Base-by-base conservation (phyloP, 345 rosid genomes). In the Boechera divaricarpa region DNA sequence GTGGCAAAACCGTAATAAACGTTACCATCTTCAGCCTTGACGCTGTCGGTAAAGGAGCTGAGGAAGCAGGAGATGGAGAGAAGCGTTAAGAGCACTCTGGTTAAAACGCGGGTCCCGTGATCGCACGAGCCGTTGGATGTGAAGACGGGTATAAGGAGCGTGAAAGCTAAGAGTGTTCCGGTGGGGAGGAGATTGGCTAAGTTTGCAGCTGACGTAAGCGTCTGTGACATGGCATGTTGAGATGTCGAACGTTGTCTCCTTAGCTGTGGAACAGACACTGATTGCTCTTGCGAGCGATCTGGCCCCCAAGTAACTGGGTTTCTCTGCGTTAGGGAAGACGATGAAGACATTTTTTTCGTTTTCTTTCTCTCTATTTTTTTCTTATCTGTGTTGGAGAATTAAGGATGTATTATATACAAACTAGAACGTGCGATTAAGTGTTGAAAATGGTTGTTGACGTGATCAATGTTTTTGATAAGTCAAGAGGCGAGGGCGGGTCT, bases 151-250 rank as follows among this genome's bases (percentile, higher is more conserved):
- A 86, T 85, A 38, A 95, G 90, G 18, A 95, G 83, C 82, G 88
- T 92, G 81, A 95, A 92, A 12, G 99, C 97, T 32, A 92, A 35
- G 18, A 95, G 86, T 10, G 98, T 92, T 9, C 99, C 98, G 4
- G 99, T 95, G 0, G 99, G 98, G 55, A 95, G 98, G 72, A 95
- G 97, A 77, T 95, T 90, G 5, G 99, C 92, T 10, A 95, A 84
- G 83, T 89, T 89, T 4, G 99, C 97, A 10, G 91, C 88, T 81
- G 84, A 85, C 1, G 90, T 87, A 10, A 95, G 84, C 44, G 99
- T 88, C 70, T 87, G 95, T 21, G 96, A 82, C 68, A 94, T 66
- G 11, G 96, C 96, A 1, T 82, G 61, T 26, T 83, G 97, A 1
- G 97, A 81, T 3, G 79, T 47, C 8, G 91, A 87, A 1, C 72